phyloP scores from a whole-genome alignment of 2,329 filamentous ascomycete genomes.

The Grosmannia serpens region DNA sequence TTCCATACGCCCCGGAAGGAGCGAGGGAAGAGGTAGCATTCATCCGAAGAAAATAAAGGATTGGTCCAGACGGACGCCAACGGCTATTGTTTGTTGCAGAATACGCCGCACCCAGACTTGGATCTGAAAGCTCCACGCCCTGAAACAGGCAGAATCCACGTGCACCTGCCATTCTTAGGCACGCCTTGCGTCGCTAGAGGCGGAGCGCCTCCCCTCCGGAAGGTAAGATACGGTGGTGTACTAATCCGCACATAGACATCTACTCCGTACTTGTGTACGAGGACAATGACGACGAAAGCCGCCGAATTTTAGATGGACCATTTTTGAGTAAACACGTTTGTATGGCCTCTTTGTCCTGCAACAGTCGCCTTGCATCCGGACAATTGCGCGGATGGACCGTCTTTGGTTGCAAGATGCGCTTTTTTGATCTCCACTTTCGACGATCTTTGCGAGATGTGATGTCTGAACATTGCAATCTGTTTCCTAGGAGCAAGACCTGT shows the following conservation, averaged over 20 bases:
- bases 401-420: too few species aligned
- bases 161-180: not conserved
- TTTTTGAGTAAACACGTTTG: too few species aligned
- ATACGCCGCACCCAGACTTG: not conserved
- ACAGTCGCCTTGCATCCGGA: too few species aligned
- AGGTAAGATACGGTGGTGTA: not conserved
- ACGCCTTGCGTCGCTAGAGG: not conserved
- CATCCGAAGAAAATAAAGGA: not conserved
- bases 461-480: not conserved
- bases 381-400: too few species aligned
- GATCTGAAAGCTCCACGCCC: not conserved
- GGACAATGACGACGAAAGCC: too few species aligned
- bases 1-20: not conserved
- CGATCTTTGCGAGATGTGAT: not conserved
- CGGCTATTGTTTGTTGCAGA: not conserved
- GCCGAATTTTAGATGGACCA: too few species aligned
- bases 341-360: too few species aligned
- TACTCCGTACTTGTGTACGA: too few species aligned
- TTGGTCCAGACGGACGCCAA: too few species aligned
- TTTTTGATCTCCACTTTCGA: not conserved
- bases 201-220: not conserved
- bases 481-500: not conserved
- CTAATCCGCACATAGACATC: too few species aligned
- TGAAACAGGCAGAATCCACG: not conserved
- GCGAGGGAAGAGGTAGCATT: not conserved